These are phyloP conservation scores for Vinca minor DNA, from an alignment of 257 asterid genomes.

Conservation along the genomic window DNA sequence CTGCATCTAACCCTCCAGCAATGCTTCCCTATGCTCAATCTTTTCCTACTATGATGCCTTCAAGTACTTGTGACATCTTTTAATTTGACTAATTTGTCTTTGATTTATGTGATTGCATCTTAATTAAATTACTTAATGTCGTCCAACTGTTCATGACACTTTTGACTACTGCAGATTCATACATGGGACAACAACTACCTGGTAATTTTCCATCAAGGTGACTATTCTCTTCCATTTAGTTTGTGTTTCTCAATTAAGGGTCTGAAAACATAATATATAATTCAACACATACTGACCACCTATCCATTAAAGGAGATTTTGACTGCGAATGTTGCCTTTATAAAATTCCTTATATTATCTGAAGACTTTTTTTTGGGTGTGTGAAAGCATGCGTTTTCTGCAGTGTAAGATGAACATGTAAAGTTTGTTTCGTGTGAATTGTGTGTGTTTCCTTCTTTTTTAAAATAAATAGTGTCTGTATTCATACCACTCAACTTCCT, in stretches of 20 bases:
- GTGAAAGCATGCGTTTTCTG: neutral
- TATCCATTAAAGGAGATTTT: neutral
- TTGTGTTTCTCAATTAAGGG: neutral
- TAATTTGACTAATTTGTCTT: constrained; percentile 6
- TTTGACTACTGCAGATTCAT: constrained; percentile 40
- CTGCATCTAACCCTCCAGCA: constrained; percentile 36
- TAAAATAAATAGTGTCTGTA: too few species aligned
- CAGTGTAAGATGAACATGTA: neutral
- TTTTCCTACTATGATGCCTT: constrained; percentile 39
- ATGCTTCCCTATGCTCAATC: constrained; percentile 33
- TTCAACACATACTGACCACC: neutral
- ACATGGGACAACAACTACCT: constrained; percentile 46
- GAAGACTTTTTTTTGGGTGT: neutral
- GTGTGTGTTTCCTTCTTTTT: neutral
- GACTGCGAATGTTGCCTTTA: neutral
- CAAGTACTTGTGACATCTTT: constrained; percentile 37
- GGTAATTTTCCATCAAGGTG: constrained; percentile 62
- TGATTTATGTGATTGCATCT: constrained; percentile 7
- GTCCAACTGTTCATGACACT: constrained; percentile 1
- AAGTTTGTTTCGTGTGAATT: too few species aligned
- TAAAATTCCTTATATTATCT: neutral
- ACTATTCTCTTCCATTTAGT: constrained; percentile 1
- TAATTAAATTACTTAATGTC: neutral
- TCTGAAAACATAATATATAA: neutral
- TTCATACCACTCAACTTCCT: constrained; percentile 13